Evolutionary conservation across 139 green algal genomes (phyloP).

Genomic region (Micromonas pusilla): DNA sequence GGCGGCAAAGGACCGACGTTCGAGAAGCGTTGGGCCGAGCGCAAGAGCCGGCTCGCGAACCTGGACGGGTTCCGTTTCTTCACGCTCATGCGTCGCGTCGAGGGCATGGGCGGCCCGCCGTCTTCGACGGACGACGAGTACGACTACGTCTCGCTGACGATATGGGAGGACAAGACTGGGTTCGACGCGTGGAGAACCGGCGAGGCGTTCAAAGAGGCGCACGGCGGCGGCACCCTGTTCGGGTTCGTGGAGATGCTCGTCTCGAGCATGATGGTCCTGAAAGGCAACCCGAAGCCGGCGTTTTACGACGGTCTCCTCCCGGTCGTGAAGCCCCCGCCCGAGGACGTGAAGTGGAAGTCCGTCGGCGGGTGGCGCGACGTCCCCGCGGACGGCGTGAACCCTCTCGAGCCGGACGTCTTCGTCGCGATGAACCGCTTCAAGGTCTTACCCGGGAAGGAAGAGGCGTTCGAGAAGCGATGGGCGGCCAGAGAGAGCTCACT

Average conservation of each 20-base stretch:
- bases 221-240: slow-evolving; percentile 39
- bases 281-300: slow-evolving; percentile 35
- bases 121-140: slow-evolving; percentile 21
- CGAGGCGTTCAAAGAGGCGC: slow-evolving; percentile 42
- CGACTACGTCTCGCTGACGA: slow-evolving; percentile 36
- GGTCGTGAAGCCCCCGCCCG: neutral
- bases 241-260: slow-evolving; percentile 40
- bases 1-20: slow-evolving; percentile 24
- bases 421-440: slow-evolving; percentile 33
- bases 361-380: slow-evolving; percentile 34
- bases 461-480: slow-evolving; percentile 36
- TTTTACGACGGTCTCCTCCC: slow-evolving; percentile 33
- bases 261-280: slow-evolving; percentile 26
- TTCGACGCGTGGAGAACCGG: slow-evolving; percentile 37
- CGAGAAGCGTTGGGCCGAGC: slow-evolving; percentile 39
- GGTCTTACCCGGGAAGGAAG: slow-evolving; percentile 18
- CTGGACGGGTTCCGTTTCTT: slow-evolving; percentile 39
- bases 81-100: slow-evolving; percentile 29
- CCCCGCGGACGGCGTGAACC: slow-evolving; percentile 28
- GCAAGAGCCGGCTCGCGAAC: slow-evolving; percentile 26
- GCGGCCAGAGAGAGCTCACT: slow-evolving; percentile 22
- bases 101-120: neutral
- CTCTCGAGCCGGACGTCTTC: slow-evolving; percentile 32
- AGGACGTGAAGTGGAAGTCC: slow-evolving; percentile 1
- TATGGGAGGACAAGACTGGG: slow-evolving; percentile 35